These are phyloP conservation scores for Coniferiporia sulphurascens DNA, from an alignment of 1,284 basidiomycete genomes.

Conservation along the genomic window DNA sequence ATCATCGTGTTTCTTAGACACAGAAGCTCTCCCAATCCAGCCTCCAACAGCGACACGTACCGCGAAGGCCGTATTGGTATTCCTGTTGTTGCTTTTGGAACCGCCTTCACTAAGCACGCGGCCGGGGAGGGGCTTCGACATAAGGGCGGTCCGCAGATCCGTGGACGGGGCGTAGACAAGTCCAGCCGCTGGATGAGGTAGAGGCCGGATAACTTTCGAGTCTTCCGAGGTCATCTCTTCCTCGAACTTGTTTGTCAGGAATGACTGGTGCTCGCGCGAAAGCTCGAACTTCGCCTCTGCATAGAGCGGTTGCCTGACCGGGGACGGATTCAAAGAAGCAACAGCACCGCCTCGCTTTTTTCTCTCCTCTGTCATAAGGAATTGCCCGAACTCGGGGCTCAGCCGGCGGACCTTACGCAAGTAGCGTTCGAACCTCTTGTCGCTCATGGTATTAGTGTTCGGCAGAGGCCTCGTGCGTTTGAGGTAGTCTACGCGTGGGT, in stretches of 20 bases:
- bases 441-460: slow-evolving; percentile 33
- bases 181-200: slow-evolving; percentile 60
- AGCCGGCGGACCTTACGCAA: slow-evolving; percentile 48
- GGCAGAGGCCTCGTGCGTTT: slow-evolving; percentile 21
- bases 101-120: slow-evolving; percentile 51
- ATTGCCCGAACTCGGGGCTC: slow-evolving; percentile 52
- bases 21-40: slow-evolving; percentile 2
- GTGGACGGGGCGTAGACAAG: slow-evolving; percentile 54
- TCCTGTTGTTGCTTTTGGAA: no score
- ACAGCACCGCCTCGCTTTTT: neutral
- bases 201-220: slow-evolving; percentile 48
- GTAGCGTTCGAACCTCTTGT: slow-evolving; percentile 52
- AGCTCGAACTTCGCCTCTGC: slow-evolving; percentile 26
- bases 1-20: neutral
- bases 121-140: slow-evolving; percentile 50
- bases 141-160: slow-evolving; percentile 47
- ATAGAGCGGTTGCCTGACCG: slow-evolving; percentile 13
- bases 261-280: slow-evolving; percentile 22
- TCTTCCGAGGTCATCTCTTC: slow-evolving; percentile 23
- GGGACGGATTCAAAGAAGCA: neutral
- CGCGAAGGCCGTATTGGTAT: no score
- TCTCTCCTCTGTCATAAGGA: slow-evolving; percentile 29
- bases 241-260: slow-evolving; percentile 23
- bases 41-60: slow-evolving; percentile 7
- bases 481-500: slow-evolving; percentile 8